Evolutionary conservation across 176 grass and related monocot genomes (phyloP), one percentile per base, ranked within the genome.

Genomic region (sorghum (Sorghum bicolor)): DNA sequence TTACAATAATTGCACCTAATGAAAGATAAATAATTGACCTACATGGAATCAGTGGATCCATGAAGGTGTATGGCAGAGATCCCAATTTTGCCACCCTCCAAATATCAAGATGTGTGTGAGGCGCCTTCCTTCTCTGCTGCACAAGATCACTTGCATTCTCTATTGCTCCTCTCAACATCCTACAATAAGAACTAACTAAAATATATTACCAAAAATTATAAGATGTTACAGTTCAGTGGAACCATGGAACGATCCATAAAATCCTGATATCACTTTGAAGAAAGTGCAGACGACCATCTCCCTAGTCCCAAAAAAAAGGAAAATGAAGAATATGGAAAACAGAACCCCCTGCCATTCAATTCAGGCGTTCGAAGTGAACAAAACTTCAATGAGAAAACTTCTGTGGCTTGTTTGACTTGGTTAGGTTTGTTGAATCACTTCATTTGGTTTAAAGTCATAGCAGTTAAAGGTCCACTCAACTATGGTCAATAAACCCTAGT

Each of bases 31-130:
- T 70, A 63, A 75, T 67, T 79, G 76, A 77, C 87, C 71, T 88
- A 99, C 93, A 90, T 75, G 84, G 33, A 81, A 96, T 70, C 65
- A 92, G 62, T 7, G 89, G 93, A 33, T 93, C 89, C 75, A 86
- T 67, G 83, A 95, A 81, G 29, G 85, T 72, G 74, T 90, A 72
- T 64, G 50, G 68, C 66, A 94, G 20, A 68, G 78, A 85, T 85
- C 68, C 33, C 55, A 94, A 78, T 85, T 31, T 91, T 26, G 74
- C 28, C 25, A 24, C 70, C 88, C 86, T 99, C 93, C 93, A 96
- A 69, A 14, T 52, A 87, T 89, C 87, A 78, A 94, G 91, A 77
- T 16, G 65, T 39, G 91, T 94, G 64, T 80, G 89, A 89, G 91
- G 85, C 38, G 74, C 83, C 84, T 89, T 94, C 72, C 80, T 90